These are phyloP conservation scores for Dactylellina parvicollis DNA, from an alignment of 2,329 filamentous ascomycete species.

Conservation along the genomic window DNA sequence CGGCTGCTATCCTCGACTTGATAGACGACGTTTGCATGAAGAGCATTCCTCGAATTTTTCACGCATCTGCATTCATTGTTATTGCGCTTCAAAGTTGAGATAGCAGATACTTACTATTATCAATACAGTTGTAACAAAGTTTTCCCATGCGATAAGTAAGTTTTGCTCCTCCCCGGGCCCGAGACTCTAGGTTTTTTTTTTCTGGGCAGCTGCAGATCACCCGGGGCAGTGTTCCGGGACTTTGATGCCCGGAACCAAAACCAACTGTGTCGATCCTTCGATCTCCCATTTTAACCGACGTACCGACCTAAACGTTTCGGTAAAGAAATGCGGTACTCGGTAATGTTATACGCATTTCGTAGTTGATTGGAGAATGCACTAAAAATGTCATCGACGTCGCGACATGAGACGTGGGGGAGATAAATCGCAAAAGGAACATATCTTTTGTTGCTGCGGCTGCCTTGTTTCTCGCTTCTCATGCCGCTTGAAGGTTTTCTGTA, in stretches of 20 bases:
- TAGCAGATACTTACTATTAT: conserved; percentile 59
- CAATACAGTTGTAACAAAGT: conserved; percentile 70
- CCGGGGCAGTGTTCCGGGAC: not conserved
- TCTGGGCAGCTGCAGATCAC: not conserved
- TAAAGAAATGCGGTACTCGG: conserved; percentile 48
- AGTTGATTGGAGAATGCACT: conserved; percentile 25
- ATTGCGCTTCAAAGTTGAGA: no score
- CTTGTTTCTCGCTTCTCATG: conserved; percentile 52
- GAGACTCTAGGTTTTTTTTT: not conserved
- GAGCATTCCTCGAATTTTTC: conserved; percentile 13
- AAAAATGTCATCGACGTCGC: conserved; percentile 4
- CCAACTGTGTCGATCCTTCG: conserved; percentile 36
- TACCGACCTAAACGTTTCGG: conserved; percentile 36
- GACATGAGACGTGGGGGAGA: conserved; percentile 27
- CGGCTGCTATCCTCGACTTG: conserved; percentile 1
- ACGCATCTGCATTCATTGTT: no score
- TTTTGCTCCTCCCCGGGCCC: conserved; percentile 18
- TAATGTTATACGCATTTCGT: conserved; percentile 27
- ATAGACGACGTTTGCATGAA: conserved; percentile 32
- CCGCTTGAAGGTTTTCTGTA: conserved; percentile 42
- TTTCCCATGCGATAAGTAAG: conserved; percentile 68
- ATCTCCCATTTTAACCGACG: conserved; percentile 47
- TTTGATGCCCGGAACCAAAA: not conserved
- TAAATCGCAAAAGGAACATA: conserved; percentile 1
- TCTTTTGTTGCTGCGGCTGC: conserved; percentile 35